Evolutionary conservation across 192 early-diverging fungal species (phyloP).

Genomic region (Entomortierella parvispora): DNA sequence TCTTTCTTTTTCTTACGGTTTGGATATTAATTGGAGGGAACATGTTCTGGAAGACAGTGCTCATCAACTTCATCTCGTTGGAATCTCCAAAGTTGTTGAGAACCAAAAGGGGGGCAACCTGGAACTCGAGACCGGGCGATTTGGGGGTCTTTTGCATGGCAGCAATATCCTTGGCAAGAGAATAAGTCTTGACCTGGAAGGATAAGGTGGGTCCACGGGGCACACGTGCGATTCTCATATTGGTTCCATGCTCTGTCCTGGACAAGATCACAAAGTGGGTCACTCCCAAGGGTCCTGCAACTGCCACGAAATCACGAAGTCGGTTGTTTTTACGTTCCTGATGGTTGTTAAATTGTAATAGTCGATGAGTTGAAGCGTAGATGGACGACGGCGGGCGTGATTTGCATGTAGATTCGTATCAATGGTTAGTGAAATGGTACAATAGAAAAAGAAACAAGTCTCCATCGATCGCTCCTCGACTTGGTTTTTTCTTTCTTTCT

Average conservation of each 20-base stretch:
- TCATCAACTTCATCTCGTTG: conserved; percentile 90
- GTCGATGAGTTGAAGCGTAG: not conserved
- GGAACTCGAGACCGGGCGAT: conserved; percentile 80
- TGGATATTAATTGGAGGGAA: conserved; percentile 96
- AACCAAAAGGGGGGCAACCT: conserved; percentile 83
- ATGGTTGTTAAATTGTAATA: no score
- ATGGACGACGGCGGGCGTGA: not conserved
- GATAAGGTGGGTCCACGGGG: conserved; percentile 94
- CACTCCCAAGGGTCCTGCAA: conserved; percentile 86
- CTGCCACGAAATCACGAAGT: conserved; percentile 90
- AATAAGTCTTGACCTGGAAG: conserved; percentile 86
- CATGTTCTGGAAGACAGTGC: conserved; percentile 96
- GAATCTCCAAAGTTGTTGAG: conserved; percentile 83
- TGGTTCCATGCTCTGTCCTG: conserved; percentile 80
- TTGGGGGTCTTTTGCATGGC: conserved; percentile 81
- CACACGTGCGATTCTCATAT: conserved; percentile 85
- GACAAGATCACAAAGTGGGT: conserved; percentile 93
- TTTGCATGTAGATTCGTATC: not conserved
- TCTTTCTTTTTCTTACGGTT: conserved; percentile 64
- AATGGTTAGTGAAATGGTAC: not conserved
- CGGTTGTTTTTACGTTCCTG: conserved; percentile 93
- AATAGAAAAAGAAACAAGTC: not conserved
- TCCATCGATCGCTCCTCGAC: not conserved
- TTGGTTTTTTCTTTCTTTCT: conserved; percentile 66
- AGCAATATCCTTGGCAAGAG: conserved; percentile 85